Evolutionary conservation across 2,329 filamentous ascomycete species (phyloP).

Genomic region (Xylariaceae sp.): DNA sequence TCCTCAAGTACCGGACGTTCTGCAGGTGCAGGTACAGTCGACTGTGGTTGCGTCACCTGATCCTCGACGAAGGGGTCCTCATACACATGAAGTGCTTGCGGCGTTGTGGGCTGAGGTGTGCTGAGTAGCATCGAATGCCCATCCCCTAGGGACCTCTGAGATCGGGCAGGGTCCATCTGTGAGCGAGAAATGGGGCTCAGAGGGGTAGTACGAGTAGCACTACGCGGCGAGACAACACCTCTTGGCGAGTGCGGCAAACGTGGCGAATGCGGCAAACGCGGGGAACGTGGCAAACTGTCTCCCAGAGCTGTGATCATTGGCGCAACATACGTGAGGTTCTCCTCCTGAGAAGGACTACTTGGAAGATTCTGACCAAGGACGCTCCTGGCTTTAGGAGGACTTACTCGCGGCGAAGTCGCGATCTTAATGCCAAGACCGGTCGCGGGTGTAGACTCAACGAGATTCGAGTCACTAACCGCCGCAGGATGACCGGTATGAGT

Average conservation of each 20-base stretch:
- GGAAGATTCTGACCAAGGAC: constrained; percentile 17
- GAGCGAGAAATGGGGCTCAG: not conserved
- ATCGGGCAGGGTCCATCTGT: constrained; percentile 13
- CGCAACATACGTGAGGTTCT: constrained; percentile 50
- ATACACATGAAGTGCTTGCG: constrained; percentile 50
- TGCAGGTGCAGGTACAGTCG: constrained; percentile 30
- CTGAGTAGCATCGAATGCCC: constrained; percentile 14
- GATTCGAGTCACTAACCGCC: constrained; percentile 47
- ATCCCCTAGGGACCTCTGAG: constrained; percentile 30
- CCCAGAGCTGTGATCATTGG: constrained; percentile 41
- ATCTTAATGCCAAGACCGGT: constrained; percentile 31
- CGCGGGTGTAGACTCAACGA: constrained; percentile 44
- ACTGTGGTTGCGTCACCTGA: constrained; percentile 41
- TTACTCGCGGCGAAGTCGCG: constrained; percentile 39
- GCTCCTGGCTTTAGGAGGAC: constrained; percentile 37
- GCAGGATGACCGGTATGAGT: constrained; percentile 44
- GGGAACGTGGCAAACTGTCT: constrained; percentile 22
- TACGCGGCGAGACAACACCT: constrained; percentile 34
- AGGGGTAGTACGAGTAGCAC: constrained; percentile 31
- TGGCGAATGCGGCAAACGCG: constrained; percentile 27
- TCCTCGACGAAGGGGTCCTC: constrained; percentile 55
- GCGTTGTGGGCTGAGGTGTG: constrained; percentile 28
- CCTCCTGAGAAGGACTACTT: constrained; percentile 45
- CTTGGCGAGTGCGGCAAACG: constrained; percentile 13
- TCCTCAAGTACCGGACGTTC: constrained; percentile 51